Conservation (phyloP, 169 alveolate genomes). For the Eimeria maxima region DNA sequence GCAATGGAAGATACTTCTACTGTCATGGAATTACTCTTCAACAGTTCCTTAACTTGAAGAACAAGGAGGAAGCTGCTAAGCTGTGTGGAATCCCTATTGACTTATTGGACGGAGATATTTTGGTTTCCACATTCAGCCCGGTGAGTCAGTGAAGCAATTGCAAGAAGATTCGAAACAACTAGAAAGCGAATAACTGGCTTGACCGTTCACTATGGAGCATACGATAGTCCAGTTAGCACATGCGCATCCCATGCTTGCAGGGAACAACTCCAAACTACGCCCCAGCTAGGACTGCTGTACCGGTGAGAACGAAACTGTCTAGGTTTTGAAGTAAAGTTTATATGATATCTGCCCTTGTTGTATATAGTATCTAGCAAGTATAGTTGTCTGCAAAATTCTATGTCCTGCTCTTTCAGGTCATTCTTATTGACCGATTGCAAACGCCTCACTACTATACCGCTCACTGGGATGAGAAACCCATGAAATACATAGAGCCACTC, state of each 20-base stretch:
- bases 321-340: not conserved
- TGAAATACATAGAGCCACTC: slow-evolving; percentile 12
- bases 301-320: slow-evolving; percentile 15
- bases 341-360: not conserved
- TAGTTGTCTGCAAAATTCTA: not conserved
- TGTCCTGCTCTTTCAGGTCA: slow-evolving; percentile 34
- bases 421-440: slow-evolving; percentile 32
- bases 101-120: slow-evolving; percentile 10
- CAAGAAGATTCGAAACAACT: not conserved
- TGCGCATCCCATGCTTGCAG: slow-evolving; percentile 55
- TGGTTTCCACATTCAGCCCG: slow-evolving; percentile 57
- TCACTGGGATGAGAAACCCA: slow-evolving; percentile 32
- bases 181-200: not conserved
- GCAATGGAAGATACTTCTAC: slow-evolving; percentile 49
- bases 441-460: slow-evolving; percentile 52
- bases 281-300: slow-evolving; percentile 53
- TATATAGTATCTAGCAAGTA: not conserved
- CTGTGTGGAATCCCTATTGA: slow-evolving; percentile 61
- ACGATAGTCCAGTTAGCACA: not conserved
- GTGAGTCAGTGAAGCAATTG: not conserved
- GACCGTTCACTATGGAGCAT: not conserved
- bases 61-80: slow-evolving; percentile 45
- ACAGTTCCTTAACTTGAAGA: slow-evolving; percentile 42
- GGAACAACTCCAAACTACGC: slow-evolving; percentile 71
- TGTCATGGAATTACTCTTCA: slow-evolving; percentile 50